These are phyloP conservation scores for Nymphaea thermarum DNA, from an alignment of 164 flowering plant genomes.

Conservation along the genomic window DNA sequence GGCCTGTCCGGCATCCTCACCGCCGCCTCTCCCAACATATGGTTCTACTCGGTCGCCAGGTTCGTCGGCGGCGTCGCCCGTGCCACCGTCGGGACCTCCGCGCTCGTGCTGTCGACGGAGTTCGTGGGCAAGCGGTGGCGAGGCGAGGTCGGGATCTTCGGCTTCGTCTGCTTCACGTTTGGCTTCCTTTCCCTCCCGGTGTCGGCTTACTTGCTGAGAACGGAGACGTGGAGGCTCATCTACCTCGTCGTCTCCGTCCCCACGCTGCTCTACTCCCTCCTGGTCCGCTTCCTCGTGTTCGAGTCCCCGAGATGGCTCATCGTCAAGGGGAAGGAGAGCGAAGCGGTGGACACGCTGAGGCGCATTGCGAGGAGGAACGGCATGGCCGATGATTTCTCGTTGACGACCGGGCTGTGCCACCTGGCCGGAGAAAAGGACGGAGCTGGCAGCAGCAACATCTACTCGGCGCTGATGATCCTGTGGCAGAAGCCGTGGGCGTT, in stretches of 20 bases:
- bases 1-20: conserved; percentile 24
- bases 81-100: conserved; percentile 40
- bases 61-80: conserved; percentile 50
- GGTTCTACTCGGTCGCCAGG: conserved; percentile 42
- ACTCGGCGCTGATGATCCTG: conserved; percentile 32
- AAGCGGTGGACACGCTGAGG: conserved; percentile 32
- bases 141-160: conserved; percentile 33
- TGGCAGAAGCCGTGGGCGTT: conserved; percentile 35
- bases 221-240: conserved; percentile 40
- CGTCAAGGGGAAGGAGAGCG: conserved; percentile 35
- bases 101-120: conserved; percentile 49
- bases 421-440: conserved; percentile 5
- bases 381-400: conserved; percentile 4
- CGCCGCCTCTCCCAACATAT: conserved; percentile 35
- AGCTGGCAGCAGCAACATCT: conserved; percentile 9
- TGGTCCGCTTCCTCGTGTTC: conserved; percentile 21
- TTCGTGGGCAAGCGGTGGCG: conserved; percentile 56
- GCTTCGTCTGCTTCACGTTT: conserved; percentile 43
- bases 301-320: conserved; percentile 73
- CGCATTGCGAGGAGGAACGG: conserved; percentile 12
- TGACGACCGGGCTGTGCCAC: conserved; percentile 5
- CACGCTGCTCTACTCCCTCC: conserved; percentile 20
- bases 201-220: conserved; percentile 28
- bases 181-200: conserved; percentile 63
- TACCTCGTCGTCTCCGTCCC: conserved; percentile 45